Evolutionary conservation across 2,329 filamentous ascomycete genomes (phyloP).

Genomic region (Pseudogymnoascus sp.): DNA sequence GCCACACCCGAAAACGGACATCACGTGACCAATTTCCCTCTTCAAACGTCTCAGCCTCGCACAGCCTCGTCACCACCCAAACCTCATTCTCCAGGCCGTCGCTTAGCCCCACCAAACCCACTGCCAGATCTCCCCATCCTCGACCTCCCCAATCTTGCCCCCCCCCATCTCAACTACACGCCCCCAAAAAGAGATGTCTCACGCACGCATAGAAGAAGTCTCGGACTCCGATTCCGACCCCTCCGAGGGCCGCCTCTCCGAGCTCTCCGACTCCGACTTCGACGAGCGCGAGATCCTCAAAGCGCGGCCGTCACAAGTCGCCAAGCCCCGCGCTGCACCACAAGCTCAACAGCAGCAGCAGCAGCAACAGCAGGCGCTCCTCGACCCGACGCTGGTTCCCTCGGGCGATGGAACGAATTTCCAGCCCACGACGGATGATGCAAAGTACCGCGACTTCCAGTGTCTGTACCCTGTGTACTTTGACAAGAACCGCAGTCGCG

Average conservation of each 20-base stretch:
- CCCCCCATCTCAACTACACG: slow-evolving; percentile 12
- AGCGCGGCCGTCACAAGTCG: slow-evolving; percentile 23
- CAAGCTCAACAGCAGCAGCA: slow-evolving; percentile 18
- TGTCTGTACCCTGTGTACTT: slow-evolving; percentile 97
- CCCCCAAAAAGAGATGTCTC: slow-evolving; percentile 60
- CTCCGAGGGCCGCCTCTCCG: slow-evolving; percentile 72
- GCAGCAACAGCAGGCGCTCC: slow-evolving; percentile 23
- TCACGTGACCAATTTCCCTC: neutral
- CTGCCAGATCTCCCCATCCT: slow-evolving; percentile 10
- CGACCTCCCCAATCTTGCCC: neutral
- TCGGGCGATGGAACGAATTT: slow-evolving; percentile 30
- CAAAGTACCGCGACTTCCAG: slow-evolving; percentile 66
- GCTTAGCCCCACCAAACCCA: slow-evolving; percentile 8
- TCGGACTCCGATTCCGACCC: slow-evolving; percentile 77
- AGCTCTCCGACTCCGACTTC: slow-evolving; percentile 47
- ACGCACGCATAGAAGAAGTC: slow-evolving; percentile 87
- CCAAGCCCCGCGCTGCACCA: slow-evolving; percentile 26
- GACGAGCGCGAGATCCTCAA: slow-evolving; percentile 39
- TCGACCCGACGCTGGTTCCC: slow-evolving; percentile 18
- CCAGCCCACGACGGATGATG: slow-evolving; percentile 38
- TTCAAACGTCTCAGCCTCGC: neutral
- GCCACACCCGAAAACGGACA: neutral
- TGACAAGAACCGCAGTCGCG: slow-evolving; percentile 64
- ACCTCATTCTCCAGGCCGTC: neutral
- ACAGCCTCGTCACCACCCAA: neutral